These are phyloP conservation scores for Malassezia furfur DNA, from an alignment of 1,284 basidiomycete genomes.

Conservation along the genomic window DNA sequence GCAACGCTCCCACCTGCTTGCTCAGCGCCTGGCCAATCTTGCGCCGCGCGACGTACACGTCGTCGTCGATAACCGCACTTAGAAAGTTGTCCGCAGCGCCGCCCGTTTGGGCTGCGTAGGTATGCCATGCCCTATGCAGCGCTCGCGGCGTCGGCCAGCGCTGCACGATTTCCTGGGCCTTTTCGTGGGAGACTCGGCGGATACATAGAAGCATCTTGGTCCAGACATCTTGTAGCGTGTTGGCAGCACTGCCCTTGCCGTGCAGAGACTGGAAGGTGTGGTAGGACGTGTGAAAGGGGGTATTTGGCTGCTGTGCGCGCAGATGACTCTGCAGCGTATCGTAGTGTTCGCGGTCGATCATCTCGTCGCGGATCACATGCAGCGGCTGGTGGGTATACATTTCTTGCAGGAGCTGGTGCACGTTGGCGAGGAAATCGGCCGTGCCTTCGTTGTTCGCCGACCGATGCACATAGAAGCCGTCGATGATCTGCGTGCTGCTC, in stretches of 20 bases:
- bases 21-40: conserved; percentile 13
- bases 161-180: conserved; percentile 51
- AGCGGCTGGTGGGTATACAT: conserved; percentile 45
- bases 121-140: conserved; percentile 49
- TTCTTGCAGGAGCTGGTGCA: conserved; percentile 51
- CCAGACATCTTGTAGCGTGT: conserved; percentile 52
- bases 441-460: conserved; percentile 53
- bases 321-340: conserved; percentile 48
- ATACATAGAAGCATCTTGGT: conserved; percentile 54
- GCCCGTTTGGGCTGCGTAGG: conserved; percentile 7
- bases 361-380: conserved; percentile 50
- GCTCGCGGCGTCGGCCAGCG: conserved; percentile 51
- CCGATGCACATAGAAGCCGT: conserved; percentile 55
- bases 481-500: conserved; percentile 54
- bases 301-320: conserved; percentile 35
- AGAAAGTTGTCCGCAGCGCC: neutral
- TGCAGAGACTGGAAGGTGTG: conserved; percentile 52
- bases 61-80: neutral
- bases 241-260: conserved; percentile 50
- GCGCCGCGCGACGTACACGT: conserved; percentile 4
- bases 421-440: conserved; percentile 52
- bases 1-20: conserved; percentile 3
- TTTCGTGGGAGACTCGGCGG: conserved; percentile 53
- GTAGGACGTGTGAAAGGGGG: conserved; percentile 51
- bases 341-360: conserved; percentile 48